Percentiles rank a stretch among this genome's conserved stretches.
Evolutionary conservation across 768 basidiomycete genomes (phyloP).

Genomic region (Podaxis sp.): DNA sequence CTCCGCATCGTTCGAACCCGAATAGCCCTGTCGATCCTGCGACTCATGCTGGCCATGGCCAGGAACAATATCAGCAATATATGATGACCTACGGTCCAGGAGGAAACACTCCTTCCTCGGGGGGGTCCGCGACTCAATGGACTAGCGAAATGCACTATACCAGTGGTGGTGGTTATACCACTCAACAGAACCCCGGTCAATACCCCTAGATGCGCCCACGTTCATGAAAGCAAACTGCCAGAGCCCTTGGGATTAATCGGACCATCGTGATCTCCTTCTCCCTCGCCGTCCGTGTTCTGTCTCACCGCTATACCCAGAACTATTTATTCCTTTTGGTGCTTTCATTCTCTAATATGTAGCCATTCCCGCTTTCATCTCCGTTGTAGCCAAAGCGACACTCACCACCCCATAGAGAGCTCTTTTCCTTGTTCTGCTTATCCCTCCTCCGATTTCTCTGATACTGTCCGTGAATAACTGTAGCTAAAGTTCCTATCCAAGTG

Average conservation of each 20-base stretch:
- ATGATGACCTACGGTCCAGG: constrained; percentile 26
- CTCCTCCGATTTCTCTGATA: not conserved
- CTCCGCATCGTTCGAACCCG: constrained; percentile 35
- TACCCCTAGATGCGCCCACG: constrained; percentile 4
- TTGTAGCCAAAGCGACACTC: constrained; percentile 9
- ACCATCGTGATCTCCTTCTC: not conserved
- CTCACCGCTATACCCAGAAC: constrained; percentile 8
- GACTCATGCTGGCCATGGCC: constrained; percentile 29
- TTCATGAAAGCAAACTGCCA: constrained; percentile 7
- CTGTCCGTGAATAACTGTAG: constrained; percentile 12
- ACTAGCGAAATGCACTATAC: constrained; percentile 11
- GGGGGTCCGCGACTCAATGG: constrained; percentile 6
- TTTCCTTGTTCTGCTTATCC: not conserved
- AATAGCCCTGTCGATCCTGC: constrained; percentile 34
- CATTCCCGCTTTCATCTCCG: constrained; percentile 10
- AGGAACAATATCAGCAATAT: constrained; percentile 34
- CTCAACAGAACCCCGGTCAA: constrained; percentile 13
- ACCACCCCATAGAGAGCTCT: constrained; percentile 3
- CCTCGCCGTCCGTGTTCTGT: constrained; percentile 3
- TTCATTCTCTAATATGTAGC: constrained; percentile 12
- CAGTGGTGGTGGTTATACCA: constrained; percentile 1
- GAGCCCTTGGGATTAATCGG: not conserved
- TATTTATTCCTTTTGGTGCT: constrained; percentile 10
- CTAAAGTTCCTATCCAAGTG: constrained; percentile 11
- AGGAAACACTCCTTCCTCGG: constrained; percentile 14